Evolutionary conservation across 78 protist species (phyloP).

Genomic region (Dictyostelium firmibasis): DNA sequence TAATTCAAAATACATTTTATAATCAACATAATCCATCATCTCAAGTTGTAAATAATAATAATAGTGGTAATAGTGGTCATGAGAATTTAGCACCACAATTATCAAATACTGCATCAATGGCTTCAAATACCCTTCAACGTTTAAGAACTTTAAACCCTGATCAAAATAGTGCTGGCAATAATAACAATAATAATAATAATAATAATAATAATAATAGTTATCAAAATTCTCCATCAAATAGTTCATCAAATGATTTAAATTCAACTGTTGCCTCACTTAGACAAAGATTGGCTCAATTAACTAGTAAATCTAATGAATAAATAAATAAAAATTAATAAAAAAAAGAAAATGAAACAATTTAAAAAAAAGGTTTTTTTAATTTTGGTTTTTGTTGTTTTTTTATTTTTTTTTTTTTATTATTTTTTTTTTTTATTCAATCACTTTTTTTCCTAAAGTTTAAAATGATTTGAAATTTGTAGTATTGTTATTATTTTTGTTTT

Average conservation of each 20-base stretch:
- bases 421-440: too few relatives aligned
- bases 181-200: neutral
- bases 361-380: neutral
- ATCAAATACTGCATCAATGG: neutral
- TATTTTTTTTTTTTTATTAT: too few relatives aligned
- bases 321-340: neutral
- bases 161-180: neutral
- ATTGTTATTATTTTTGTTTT: neutral
- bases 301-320: slow-evolving; percentile 45
- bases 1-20: slow-evolving; percentile 38
- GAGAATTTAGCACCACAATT: neutral
- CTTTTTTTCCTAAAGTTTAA: too few relatives aligned
- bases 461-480: too few relatives aligned
- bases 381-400: neutral
- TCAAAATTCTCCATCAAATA: neutral
- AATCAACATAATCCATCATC: neutral
- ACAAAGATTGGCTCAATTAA: slow-evolving; percentile 67
- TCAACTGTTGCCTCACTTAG: slow-evolving; percentile 56
- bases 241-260: slow-evolving; percentile 12
- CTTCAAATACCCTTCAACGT: slow-evolving; percentile 46
- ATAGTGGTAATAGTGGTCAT: neutral
- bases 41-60: neutral
- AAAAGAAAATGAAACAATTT: neutral
- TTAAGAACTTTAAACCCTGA: neutral
- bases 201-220: neutral